Evolutionary conservation across 2,329 filamentous ascomycete species (phyloP).

Genomic region (Fusarium proliferatum): DNA sequence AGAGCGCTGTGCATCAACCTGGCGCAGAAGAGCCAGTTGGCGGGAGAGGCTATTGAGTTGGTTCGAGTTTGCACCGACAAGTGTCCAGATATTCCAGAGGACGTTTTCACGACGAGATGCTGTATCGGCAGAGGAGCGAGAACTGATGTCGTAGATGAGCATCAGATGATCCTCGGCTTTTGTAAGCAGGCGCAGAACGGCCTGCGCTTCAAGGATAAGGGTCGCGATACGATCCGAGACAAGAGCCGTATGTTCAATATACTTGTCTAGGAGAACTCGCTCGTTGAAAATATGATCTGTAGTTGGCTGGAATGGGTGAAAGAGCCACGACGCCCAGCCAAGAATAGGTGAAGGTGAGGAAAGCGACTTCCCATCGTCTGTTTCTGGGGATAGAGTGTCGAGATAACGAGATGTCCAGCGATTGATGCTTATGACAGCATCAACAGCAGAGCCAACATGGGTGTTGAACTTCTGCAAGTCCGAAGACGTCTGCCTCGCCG

Average conservation of each 20-base stretch:
- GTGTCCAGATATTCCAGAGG: slow-evolving; percentile 77
- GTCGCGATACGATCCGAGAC: slow-evolving; percentile 75
- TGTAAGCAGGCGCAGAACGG: slow-evolving; percentile 72
- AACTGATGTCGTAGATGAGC: slow-evolving; percentile 75
- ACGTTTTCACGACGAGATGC: slow-evolving; percentile 72
- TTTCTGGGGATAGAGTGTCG: slow-evolving; percentile 64
- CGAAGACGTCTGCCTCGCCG: slow-evolving; percentile 70
- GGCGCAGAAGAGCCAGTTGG: slow-evolving; percentile 72
- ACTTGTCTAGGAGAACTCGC: slow-evolving; percentile 75
- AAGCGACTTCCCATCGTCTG: slow-evolving; percentile 47
- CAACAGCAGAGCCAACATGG: slow-evolving; percentile 78
- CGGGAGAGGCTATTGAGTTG: slow-evolving; percentile 69
- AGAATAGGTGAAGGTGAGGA: slow-evolving; percentile 47
- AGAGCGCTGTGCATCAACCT: slow-evolving; percentile 74
- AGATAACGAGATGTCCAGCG: slow-evolving; percentile 79
- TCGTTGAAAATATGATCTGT: slow-evolving; percentile 59
- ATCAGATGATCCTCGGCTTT: slow-evolving; percentile 76
- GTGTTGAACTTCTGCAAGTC: slow-evolving; percentile 81
- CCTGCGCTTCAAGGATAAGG: slow-evolving; percentile 77
- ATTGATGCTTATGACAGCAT: slow-evolving; percentile 79
- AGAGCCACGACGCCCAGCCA: slow-evolving; percentile 57
- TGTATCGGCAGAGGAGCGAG: slow-evolving; percentile 70
- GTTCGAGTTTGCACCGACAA: slow-evolving; percentile 75
- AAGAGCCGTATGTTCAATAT: slow-evolving; percentile 76
- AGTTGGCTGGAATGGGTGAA: slow-evolving; percentile 72